Conservation (phyloP, 177 flowering plant genomes). For the Vitis hybrid region DNA sequence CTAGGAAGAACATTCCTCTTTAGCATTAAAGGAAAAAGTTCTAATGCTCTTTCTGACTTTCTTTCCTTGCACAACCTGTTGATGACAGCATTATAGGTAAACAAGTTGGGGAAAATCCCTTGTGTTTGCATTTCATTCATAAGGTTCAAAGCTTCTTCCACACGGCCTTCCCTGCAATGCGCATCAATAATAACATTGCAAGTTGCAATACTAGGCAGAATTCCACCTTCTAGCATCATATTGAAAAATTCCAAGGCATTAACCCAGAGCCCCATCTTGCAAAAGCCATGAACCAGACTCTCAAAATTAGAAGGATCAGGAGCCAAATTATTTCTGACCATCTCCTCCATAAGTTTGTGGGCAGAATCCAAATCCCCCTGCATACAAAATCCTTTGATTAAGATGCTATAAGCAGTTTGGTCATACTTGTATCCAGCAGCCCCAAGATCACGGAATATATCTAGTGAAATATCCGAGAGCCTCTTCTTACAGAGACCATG, state of each 20-base stretch:
- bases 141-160: constrained; percentile 39
- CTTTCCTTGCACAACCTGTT: constrained; percentile 38
- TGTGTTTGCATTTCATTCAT: constrained; percentile 34
- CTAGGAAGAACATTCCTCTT: constrained; percentile 42
- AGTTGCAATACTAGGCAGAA: constrained; percentile 25
- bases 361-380: constrained; percentile 46
- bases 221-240: constrained; percentile 28
- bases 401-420: constrained; percentile 28
- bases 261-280: constrained; percentile 32
- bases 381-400: constrained; percentile 41
- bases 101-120: constrained; percentile 37
- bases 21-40: constrained; percentile 43
- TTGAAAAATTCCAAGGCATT: constrained; percentile 32
- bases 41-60: constrained; percentile 33
- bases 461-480: constrained; percentile 29
- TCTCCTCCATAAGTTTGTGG: constrained; percentile 34
- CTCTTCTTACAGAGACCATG: constrained; percentile 39
- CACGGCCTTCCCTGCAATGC: constrained; percentile 41
- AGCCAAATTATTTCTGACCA: constrained; percentile 36
- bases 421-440: constrained; percentile 42
- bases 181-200: constrained; percentile 40
- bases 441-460: constrained; percentile 27
- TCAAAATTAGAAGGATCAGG: constrained; percentile 36
- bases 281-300: constrained; percentile 37
- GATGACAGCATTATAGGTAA: constrained; percentile 38